Percentiles rank a stretch among this genome's conserved stretches.
phyloP scores from a whole-genome alignment of 768 basidiomycete genomes.

The Phanerodontia chrysosporium region DNA sequence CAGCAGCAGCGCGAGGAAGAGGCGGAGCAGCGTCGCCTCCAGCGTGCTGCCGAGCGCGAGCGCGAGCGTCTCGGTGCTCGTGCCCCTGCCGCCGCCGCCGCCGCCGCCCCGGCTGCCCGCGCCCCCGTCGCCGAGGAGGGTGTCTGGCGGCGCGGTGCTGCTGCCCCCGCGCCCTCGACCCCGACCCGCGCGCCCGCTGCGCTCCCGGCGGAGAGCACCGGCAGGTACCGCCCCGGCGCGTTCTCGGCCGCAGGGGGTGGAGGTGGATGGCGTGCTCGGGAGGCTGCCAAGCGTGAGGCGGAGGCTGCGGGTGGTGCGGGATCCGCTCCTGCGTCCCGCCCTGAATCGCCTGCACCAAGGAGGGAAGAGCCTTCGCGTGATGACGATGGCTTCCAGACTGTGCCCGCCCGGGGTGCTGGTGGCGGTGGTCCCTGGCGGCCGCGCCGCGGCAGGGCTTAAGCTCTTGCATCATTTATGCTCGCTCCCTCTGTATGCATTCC shows the following conservation, averaged over 20 bases:
- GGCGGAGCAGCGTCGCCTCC: slow-evolving; percentile 43
- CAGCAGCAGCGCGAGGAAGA: slow-evolving; percentile 70
- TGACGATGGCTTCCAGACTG: slow-evolving; percentile 71
- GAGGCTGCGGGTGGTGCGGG: slow-evolving; percentile 26
- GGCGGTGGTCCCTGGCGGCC: slow-evolving; percentile 29
- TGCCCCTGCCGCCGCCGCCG: slow-evolving; percentile 17
- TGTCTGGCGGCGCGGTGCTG: slow-evolving; percentile 21
- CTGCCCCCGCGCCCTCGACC: slow-evolving; percentile 28
- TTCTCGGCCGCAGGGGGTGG: slow-evolving; percentile 29
- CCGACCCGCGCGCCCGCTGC: slow-evolving; percentile 21
- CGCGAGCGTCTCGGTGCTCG: slow-evolving; percentile 4
- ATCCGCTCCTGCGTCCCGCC: slow-evolving; percentile 23
- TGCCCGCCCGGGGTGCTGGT: slow-evolving; percentile 31
- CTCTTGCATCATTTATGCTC: not conserved
- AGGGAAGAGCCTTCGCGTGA: slow-evolving; percentile 48
- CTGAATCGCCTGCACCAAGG: slow-evolving; percentile 34
- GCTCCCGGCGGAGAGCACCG: slow-evolving; percentile 22
- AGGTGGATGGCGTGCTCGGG: slow-evolving; percentile 60
- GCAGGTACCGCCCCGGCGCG: slow-evolving; percentile 43
- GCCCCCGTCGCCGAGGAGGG: slow-evolving; percentile 11
- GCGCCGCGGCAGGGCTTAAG: slow-evolving; percentile 5
- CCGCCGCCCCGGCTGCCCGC: not conserved
- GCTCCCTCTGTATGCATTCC: not conserved
- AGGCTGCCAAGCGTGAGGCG: slow-evolving; percentile 38
- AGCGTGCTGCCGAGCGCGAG: slow-evolving; percentile 29